Base-by-base conservation (phyloP, 352 stramenopile genomes). In the Phytophthora quininea region DNA sequence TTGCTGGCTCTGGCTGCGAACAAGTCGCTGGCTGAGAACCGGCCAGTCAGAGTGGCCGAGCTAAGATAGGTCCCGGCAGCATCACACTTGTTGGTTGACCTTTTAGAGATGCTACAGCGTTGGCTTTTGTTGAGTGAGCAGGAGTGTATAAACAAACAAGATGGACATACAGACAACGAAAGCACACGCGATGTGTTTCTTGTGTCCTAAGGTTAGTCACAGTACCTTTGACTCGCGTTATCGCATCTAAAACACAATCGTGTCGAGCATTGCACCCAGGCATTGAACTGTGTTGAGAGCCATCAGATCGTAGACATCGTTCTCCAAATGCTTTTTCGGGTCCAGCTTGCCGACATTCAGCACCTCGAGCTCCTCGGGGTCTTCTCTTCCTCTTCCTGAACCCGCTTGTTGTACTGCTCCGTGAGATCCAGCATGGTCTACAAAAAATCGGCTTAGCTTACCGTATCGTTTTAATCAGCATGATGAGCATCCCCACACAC, bases 301-400 rank as follows among this genome's bases (percentile, higher is more conserved):
- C 97, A 99, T 99, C 60, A 99, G 87, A 71, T 99, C 96, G 48
- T 97, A 90, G 42, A 99, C 97, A 66, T 97, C 95, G 45, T 82
- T 90, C 71, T 99, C 95, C 54, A 98, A 69, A 71, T 98, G 91
- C 74, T 95, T 95, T 83, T 98, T 98, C 12, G 92, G 91, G 74
- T 98, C 93, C 62, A 98, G 81, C 82, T 99, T 99, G 62, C 98
- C 98, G n/a, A 99, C 97, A 80, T 98, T 99, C 42, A 98, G 83
- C 29, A 99, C 96, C 62, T 98, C 84, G 37, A 99, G 85, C 82
- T 99, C 91, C 72, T 99, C 97, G 83, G 75, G 6, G 93, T 99
- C 84, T 99, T 99, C 79, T 99, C 97, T 24, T 99, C 91, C 67
- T 98, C 84, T 51, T 99, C 96, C 56, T 98, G 83, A 42, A 95